phyloP scores from a whole-genome alignment of 225 moss, liverwort and hornwort species.

The Polytrichum commune region DNA sequence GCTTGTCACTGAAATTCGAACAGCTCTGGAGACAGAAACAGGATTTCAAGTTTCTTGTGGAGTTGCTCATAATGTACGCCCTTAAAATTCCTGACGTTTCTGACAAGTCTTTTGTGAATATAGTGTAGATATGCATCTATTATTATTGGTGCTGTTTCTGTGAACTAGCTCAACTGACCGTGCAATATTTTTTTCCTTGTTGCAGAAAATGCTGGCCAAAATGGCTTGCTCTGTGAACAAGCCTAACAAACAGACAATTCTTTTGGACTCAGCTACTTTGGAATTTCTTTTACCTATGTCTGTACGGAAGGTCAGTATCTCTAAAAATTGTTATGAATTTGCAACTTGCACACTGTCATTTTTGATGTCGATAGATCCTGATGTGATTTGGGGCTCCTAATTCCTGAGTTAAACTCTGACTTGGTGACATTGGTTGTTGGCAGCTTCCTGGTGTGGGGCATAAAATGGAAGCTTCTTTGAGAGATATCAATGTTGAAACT shows the following conservation, averaged over 20 bases:
- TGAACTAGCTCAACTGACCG: neutral
- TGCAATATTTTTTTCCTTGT: constrained; percentile 1
- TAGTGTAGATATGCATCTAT: neutral
- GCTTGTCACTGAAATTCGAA: constrained; percentile 52
- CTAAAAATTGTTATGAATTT: too few species aligned
- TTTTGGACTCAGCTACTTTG: constrained; percentile 42
- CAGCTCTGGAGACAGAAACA: constrained; percentile 51
- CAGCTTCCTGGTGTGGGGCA: constrained; percentile 71
- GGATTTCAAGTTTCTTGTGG: constrained; percentile 66
- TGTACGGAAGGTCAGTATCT: constrained; percentile 37
- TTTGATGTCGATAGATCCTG: neutral
- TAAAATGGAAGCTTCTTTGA: constrained; percentile 33
- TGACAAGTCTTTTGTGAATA: neutral
- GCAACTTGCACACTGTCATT: neutral
- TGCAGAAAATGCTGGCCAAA: constrained; percentile 74
- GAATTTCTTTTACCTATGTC: constrained; percentile 44
- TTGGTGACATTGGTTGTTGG: constrained; percentile 3
- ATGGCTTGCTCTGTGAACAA: constrained; percentile 66
- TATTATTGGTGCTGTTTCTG: neutral
- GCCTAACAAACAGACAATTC: constrained; percentile 59
- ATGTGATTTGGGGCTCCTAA: too few species aligned
- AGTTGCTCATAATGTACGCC: constrained; percentile 53
- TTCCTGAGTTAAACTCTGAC: neutral
- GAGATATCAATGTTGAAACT: constrained; percentile 44
- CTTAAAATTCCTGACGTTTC: neutral